Base-by-base conservation (phyloP, 495 filamentous ascomycete species). In the Penicillium daleae region DNA sequence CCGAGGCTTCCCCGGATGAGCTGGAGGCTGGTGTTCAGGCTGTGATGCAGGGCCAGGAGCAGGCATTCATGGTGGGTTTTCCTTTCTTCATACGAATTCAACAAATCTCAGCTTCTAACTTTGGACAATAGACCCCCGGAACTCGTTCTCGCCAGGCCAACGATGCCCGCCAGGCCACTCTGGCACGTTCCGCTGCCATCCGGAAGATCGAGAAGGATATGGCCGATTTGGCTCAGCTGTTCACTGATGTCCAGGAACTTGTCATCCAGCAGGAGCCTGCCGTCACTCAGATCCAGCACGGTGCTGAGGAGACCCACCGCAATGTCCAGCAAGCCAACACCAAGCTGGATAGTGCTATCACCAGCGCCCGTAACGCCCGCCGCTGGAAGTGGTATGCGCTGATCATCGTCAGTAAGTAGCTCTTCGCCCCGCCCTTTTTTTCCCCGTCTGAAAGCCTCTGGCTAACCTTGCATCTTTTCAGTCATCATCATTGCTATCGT, bases 331-430 rank as follows among this genome's bases (percentile, higher is more conserved):
- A 91, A 66, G 96, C 87, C 56, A 96, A 93, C 70, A 83, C 84
- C 56, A 85, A 98, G 77, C 86, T 98, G 39, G 86, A 80, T 48
- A 81, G 82, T 19, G 96, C 93, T 17, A 88, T 96, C 51, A 79
- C 79, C 33, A 96, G 90, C 63, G 93, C 96, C n/a, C 78, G 87
- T 67, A 84, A 84, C 55, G 87, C 89, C 37, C 85, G 91, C 63
- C 90, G 87, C 80, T 97, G 96, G 92, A 99, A 98, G 90, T 99
- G 95, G 95, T 94, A 91, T 71, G 97, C 93, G 77, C 75, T 97
- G 71, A 85, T 89, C 67, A 90, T 98, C 65, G 71, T 84, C 64
- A 80, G 91, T 93, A 86, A 78, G 90, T 91, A 50, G 57, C 49
- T 62, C 21, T 62, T 21, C 50, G 10, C 59, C 39, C 21, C 46